Conservation (phyloP, 345 rosid genomes). For the Syzygium aromaticum region DNA sequence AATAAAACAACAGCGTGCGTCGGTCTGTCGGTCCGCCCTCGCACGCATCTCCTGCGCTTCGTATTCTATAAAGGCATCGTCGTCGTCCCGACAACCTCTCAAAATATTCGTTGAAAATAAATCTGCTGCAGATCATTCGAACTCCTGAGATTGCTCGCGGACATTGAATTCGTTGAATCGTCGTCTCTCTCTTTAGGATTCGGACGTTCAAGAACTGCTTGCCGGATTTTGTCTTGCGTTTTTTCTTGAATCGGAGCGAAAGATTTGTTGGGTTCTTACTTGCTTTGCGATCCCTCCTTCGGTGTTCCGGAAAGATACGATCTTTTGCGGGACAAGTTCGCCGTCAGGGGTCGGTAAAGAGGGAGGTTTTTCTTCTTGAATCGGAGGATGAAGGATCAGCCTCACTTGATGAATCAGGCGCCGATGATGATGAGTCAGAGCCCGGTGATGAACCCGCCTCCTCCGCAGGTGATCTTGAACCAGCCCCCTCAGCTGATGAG, state of each 20-base stretch:
- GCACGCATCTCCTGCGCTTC: not conserved
- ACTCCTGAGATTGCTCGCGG: not conserved
- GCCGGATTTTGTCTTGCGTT: not conserved
- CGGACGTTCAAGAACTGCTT: not conserved
- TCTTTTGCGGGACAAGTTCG: not conserved
- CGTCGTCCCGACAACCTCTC: not conserved
- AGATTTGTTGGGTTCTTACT: not conserved
- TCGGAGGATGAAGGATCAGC: slow-evolving; percentile 42
- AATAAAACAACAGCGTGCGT: not conserved
- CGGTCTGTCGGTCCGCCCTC: not conserved
- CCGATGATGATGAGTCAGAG: slow-evolving; percentile 15
- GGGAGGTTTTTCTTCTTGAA: not conserved
- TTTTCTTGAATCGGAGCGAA: not conserved
- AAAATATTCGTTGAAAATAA: not conserved
- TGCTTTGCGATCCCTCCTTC: not conserved
- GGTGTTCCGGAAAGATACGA: not conserved
- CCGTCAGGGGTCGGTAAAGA: not conserved
- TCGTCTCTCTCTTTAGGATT: not conserved
- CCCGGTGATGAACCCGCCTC: not conserved
- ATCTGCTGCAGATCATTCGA: not conserved
- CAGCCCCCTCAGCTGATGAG: slow-evolving; percentile 30
- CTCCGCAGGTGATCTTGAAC: slow-evolving; percentile 16
- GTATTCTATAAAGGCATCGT: not conserved
- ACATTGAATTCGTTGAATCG: not conserved
- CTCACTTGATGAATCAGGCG: slow-evolving; percentile 26